Base-by-base conservation (phyloP, 768 basidiomycete genomes). In the Hericium alpestre region DNA sequence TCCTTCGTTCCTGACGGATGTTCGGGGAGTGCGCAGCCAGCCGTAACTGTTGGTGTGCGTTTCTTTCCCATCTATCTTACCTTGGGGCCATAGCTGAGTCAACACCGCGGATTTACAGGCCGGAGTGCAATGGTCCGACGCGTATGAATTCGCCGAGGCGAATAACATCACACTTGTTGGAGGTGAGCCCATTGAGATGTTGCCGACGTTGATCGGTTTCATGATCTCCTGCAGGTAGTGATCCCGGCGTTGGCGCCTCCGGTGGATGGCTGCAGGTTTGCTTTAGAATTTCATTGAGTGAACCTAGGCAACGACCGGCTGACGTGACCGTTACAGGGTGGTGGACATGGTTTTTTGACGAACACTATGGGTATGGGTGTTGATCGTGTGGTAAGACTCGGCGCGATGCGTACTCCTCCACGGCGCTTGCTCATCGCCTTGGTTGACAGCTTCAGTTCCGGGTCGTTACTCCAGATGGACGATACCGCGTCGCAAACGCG, bases 381-480 rank as follows among this genome's bases (percentile, higher is more conserved):
- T 3, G 70, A 71, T 38, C 64, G 67, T 2, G 67, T 66, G 15
- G 67, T 70, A 56, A 51, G 66, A 9, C 9, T 25, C 25, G 32
- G 32, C 32, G 8, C 32, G 6, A 32, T 10, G 32, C 8, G 32
- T 32, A 32, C 8, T 7, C 32, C 1, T 6, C 32, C 8, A 10
- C 32, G 32, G 32, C 32, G 32, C 32, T 32, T 32, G 32, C 32
- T 32, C 32, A 32, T 32, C 32, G 8, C 2, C 8, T 32, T 32
- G 4, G 32, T 32, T 3, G 23, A 2, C 48, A 69, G 67, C 70
- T 80, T 2, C 69, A 83, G 65, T 76, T 73, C 65, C 77, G 76
- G 58, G 66, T 82, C 4, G 79, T 82, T 6, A 80, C 79, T 1
- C 78, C 81, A 0, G 77, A 79, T 62, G 81, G 80, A 0, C 57